phyloP scores from a whole-genome alignment of 345 rosid species.

The sweet orange (Citrus sinensis) region DNA sequence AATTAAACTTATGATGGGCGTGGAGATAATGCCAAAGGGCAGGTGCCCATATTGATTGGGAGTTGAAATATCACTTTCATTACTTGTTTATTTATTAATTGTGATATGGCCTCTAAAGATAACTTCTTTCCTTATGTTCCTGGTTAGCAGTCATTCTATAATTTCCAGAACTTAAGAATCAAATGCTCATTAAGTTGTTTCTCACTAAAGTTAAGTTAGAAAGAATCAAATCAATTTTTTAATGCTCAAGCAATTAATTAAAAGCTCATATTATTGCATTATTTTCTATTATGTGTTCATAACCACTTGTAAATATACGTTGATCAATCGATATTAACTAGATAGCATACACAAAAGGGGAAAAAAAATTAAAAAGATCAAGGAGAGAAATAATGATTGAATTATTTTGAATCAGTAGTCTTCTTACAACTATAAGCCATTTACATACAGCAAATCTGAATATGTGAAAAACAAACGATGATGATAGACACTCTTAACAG shows the following conservation, averaged over 20 bases:
- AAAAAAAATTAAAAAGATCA: neutral
- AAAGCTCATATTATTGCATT: neutral
- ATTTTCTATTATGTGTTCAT: neutral
- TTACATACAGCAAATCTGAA: neutral
- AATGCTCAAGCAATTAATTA: neutral
- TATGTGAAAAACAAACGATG: neutral
- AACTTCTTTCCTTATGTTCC: neutral
- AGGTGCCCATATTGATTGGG: constrained; percentile 19
- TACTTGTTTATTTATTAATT: constrained; percentile 1
- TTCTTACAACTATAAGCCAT: neutral
- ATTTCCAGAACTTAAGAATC: neutral
- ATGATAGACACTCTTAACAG: neutral
- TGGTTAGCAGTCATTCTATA: neutral
- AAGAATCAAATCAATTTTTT: neutral
- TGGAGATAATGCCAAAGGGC: neutral
- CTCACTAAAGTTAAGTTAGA: neutral
- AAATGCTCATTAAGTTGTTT: neutral
- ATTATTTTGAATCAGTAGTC: neutral
- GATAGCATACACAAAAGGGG: neutral
- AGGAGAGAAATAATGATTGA: neutral
- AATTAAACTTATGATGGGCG: neutral
- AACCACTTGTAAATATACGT: neutral
- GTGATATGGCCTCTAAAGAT: neutral
- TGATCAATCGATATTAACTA: neutral
- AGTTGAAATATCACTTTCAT: constrained; percentile 30